phyloP scores from a whole-genome alignment of 2,329 filamentous ascomycete species.

The Nigrospora sphaerica region DNA sequence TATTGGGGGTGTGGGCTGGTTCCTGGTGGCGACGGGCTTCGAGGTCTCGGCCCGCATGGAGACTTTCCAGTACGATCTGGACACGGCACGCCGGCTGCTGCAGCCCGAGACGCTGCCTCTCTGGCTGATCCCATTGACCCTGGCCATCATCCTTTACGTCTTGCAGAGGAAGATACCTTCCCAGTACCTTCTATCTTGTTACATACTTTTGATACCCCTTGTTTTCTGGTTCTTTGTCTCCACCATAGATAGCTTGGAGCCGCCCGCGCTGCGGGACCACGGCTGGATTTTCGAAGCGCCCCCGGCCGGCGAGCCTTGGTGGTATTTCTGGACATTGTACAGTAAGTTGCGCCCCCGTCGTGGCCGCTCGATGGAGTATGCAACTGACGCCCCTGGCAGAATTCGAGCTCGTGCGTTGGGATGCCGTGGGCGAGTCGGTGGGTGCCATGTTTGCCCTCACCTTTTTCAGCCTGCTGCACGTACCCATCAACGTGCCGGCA shows the following conservation, averaged over 20 bases:
- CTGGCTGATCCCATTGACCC: slow-evolving; percentile 72
- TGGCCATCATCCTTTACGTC: slow-evolving; percentile 71
- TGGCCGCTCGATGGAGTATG: not conserved
- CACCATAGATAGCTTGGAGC: slow-evolving; percentile 58
- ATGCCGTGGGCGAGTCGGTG: slow-evolving; percentile 72
- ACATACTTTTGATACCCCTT: slow-evolving; percentile 72
- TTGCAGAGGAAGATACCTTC: slow-evolving; percentile 70
- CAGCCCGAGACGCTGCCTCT: slow-evolving; percentile 67
- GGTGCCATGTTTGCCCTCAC: slow-evolving; percentile 95
- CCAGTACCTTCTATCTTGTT: slow-evolving; percentile 79
- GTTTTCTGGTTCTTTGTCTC: slow-evolving; percentile 74
- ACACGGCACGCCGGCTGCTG: slow-evolving; percentile 69
- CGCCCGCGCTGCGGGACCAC: slow-evolving; percentile 57
- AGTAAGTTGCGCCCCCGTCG: slow-evolving; percentile 45
- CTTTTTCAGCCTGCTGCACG: slow-evolving; percentile 94
- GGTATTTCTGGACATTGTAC: slow-evolving; percentile 95
- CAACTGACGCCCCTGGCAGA: slow-evolving; percentile 41
- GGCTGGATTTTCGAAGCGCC: slow-evolving; percentile 94
- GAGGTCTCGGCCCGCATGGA: slow-evolving; percentile 88
- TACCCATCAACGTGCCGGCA: slow-evolving; percentile 95
- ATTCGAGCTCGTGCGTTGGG: slow-evolving; percentile 75
- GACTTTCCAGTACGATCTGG: slow-evolving; percentile 73
- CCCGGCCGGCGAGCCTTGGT: slow-evolving; percentile 82
- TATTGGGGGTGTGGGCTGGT: slow-evolving; percentile 95
- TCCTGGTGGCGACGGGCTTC: slow-evolving; percentile 83